phyloP scores from a whole-genome alignment of 805 yeast species.

The Tanozyma kutaoensis region DNA sequence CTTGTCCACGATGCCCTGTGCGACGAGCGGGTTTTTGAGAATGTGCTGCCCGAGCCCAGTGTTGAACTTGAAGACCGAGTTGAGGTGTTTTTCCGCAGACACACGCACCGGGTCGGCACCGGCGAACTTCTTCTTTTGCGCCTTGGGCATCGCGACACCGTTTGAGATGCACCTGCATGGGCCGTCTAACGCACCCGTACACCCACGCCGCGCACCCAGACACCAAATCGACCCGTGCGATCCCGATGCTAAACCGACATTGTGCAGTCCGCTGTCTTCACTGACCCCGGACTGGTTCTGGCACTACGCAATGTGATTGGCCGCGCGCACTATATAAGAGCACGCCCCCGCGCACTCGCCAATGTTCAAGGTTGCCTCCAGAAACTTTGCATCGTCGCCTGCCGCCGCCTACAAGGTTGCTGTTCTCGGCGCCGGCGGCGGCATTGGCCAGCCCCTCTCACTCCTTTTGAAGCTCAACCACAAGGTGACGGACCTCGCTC shows the following conservation, averaged over 20 bases:
- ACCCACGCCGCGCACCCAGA: no score
- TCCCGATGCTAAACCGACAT: no score
- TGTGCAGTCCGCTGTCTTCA: no score
- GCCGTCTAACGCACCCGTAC: no score
- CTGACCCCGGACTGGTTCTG: no score
- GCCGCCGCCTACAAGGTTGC: constrained; percentile 58
- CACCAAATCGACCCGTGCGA: no score
- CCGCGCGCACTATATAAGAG: constrained; percentile 1
- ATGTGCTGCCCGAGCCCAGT: constrained; percentile 96
- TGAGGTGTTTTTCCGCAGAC: constrained; percentile 56
- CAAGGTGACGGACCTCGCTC: constrained; percentile 73
- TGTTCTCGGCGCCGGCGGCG: constrained; percentile 81
- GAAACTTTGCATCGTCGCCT: constrained; percentile 58
- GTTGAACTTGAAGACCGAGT: constrained; percentile 89
- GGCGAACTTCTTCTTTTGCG: constrained; percentile 48
- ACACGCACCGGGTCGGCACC: constrained; percentile 40
- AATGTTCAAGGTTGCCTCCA: constrained; percentile 47
- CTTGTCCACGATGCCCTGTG: constrained; percentile 96
- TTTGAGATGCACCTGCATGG: no score
- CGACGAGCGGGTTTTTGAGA: constrained; percentile 88
- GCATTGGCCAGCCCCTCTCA: constrained; percentile 65
- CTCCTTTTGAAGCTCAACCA: constrained; percentile 76
- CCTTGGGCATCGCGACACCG: constrained; percentile 37
- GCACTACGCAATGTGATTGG: no score
- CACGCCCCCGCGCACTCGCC: constrained; percentile 1